Evolutionary conservation across 1,139 yeast genomes (phyloP).

Genomic region (Candida frijolesensis): DNA sequence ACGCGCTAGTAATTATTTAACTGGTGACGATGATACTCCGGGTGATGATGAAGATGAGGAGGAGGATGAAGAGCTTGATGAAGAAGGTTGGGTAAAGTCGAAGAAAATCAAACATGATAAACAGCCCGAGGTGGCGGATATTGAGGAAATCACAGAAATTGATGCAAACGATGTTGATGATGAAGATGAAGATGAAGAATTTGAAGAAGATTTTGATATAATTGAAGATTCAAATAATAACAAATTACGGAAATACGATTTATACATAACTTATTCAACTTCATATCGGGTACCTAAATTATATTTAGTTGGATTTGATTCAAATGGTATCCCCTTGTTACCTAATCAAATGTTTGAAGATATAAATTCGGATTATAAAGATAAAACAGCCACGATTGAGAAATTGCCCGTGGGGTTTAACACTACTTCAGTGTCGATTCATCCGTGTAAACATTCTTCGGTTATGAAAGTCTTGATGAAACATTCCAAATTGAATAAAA

Average conservation of each 20-base stretch:
- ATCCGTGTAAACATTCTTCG: slow-evolving; percentile 93
- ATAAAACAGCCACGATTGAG: slow-evolving; percentile 96
- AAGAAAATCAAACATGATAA: slow-evolving; percentile 10
- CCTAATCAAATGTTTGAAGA: slow-evolving; percentile 96
- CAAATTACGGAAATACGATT: slow-evolving; percentile 71
- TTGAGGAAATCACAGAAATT: slow-evolving; percentile 41
- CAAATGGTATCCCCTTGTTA: slow-evolving; percentile 80
- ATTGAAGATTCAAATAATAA: slow-evolving; percentile 28
- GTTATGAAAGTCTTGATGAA: slow-evolving; percentile 90
- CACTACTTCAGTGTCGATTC: slow-evolving; percentile 86
- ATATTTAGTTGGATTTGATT: slow-evolving; percentile 84
- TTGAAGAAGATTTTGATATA: slow-evolving; percentile 34
- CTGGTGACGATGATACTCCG: slow-evolving; percentile 34
- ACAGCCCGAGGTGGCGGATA: slow-evolving; percentile 11
- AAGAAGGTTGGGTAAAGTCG: slow-evolving; percentile 63
- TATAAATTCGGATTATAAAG: slow-evolving; percentile 85
- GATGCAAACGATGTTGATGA: slow-evolving; percentile 40
- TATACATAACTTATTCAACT: slow-evolving; percentile 90
- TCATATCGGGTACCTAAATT: slow-evolving; percentile 95
- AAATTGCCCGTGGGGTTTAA: slow-evolving; percentile 80
- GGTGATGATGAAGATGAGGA: slow-evolving; percentile 40
- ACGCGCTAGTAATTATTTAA: slow-evolving; percentile 65
- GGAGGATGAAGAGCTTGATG: slow-evolving; percentile 39
- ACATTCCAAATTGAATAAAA: slow-evolving; percentile 30
- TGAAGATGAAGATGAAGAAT: slow-evolving; percentile 26